These are phyloP conservation scores for Globisporangium iwayamae DNA, from an alignment of 352 stramenopile species.

Conservation along the genomic window DNA sequence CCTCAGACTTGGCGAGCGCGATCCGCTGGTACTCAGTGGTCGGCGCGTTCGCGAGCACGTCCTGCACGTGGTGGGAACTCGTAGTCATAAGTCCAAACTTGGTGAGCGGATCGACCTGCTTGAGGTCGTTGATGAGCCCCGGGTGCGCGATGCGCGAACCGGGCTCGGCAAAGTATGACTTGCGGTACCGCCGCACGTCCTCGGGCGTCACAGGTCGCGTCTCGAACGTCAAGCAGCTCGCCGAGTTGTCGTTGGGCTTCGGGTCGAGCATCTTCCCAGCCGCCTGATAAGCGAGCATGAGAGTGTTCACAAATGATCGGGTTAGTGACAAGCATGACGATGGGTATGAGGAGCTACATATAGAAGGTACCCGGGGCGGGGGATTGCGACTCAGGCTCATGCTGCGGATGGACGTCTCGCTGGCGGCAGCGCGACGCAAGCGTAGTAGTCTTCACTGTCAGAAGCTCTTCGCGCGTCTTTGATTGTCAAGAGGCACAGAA, in stretches of 20 bases:
- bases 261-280: constrained; percentile 38
- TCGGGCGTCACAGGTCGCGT: constrained; percentile 63
- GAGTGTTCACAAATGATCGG: background rate
- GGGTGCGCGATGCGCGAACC: constrained; percentile 70
- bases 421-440: background rate
- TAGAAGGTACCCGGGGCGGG: constrained; percentile 24
- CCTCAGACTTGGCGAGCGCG: constrained; percentile 63
- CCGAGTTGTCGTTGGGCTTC: constrained; percentile 37
- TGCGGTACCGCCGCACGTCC: constrained; percentile 68
- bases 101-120: constrained; percentile 47
- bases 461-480: background rate
- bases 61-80: constrained; percentile 60
- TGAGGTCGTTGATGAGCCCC: constrained; percentile 77
- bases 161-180: constrained; percentile 82
- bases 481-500: background rate
- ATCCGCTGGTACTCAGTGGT: constrained; percentile 65
- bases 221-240: constrained; percentile 54
- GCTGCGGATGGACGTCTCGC: background rate
- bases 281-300: constrained; percentile 19
- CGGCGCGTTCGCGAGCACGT: constrained; percentile 45
- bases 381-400: constrained; percentile 21
- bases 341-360: background rate
- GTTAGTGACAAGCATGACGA: background rate
- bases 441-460: background rate
- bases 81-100: constrained; percentile 72